Evolutionary conservation across 176 grass and related monocot genomes (phyloP), one percentile per base, ranked within the genome.

Genomic region (Musa itinerans): DNA sequence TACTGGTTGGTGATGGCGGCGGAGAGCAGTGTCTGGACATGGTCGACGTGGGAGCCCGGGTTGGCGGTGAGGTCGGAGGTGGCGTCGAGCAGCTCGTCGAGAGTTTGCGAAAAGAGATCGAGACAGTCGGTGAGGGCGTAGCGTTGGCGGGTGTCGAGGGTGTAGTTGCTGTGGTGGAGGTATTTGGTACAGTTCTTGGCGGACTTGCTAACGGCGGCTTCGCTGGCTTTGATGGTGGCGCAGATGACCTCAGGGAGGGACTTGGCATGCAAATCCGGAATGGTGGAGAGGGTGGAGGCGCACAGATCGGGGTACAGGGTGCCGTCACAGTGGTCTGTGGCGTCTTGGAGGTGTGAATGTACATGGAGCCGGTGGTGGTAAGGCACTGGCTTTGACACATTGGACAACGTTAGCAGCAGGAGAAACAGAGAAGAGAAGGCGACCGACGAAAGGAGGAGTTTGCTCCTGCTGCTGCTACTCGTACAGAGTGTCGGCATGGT

Each of bases 1-100:
- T 84, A 56, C 80, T 96, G 89, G 85, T 96, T 96, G 6, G 92
- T 96, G 49, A 96, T 92, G 80, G 83, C 83, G 11, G 92, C 92
- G 0, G 92, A 96, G 11, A 96, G 83, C 69, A 90, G 79, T 0
- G 92, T 96, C 78, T 81, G 73, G 12, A 84, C 76, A 84, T 96
- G 85, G 53, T 79, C 78, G 77, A 78, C 56, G 75, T 65, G 50
- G 11, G 9, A 2, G 11, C 29, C 58, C 9, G 34, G 12, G 3
- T 74, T 58, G 19, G 73, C 20, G 2, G 50, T 20, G 8, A 96
- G 81, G 73, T 88, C 73, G 9, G 80, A 21, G 8, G 24, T 19
- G 10, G 81, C 88, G 75, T 81, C 61, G 43, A 15, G 65, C 16
- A 96, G 80, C 12, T 92, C 87, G 56, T 96, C 92, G 71, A 90